phyloP scores from a whole-genome alignment of 495 filamentous ascomycete species.

The Tuber umbilicatum region DNA sequence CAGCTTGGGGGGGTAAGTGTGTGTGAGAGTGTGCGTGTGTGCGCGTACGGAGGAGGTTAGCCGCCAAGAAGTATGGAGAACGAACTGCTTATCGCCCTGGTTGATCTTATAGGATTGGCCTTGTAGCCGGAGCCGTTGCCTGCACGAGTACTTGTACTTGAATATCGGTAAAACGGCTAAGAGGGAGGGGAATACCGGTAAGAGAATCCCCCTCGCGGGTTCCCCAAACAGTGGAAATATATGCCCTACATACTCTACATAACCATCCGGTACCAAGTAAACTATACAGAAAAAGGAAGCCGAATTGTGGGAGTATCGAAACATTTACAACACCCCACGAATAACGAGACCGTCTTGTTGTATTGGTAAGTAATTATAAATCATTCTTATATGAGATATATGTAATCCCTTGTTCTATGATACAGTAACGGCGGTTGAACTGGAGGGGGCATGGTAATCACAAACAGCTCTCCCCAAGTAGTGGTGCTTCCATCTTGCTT shows the following conservation, averaged over 20 bases:
- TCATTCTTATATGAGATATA: conserved; percentile 7
- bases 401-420: conserved; percentile 13
- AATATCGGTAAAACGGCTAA: conserved; percentile 36
- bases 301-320: neutral
- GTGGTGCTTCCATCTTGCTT: conserved; percentile 32
- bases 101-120: conserved; percentile 21
- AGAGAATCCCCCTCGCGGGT: conserved; percentile 4
- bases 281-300: conserved; percentile 5
- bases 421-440: conserved; percentile 20
- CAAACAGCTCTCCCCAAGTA: conserved; percentile 20
- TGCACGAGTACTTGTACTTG: conserved; percentile 4
- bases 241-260: neutral
- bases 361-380: neutral
- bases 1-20: conserved; percentile 20
- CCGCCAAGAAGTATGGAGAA: conserved; percentile 19
- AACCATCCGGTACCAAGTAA: conserved; percentile 6
- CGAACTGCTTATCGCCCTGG: conserved; percentile 28
- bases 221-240: conserved; percentile 18
- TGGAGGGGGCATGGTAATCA: conserved; percentile 12
- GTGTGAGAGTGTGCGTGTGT: neutral
- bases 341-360: neutral
- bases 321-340: neutral
- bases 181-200: conserved; percentile 25
- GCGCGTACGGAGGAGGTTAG: conserved; percentile 20
- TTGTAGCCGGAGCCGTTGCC: conserved; percentile 32